Conservation (phyloP, 1,284 basidiomycete species). For the Ceratobasidium theobromae region DNA sequence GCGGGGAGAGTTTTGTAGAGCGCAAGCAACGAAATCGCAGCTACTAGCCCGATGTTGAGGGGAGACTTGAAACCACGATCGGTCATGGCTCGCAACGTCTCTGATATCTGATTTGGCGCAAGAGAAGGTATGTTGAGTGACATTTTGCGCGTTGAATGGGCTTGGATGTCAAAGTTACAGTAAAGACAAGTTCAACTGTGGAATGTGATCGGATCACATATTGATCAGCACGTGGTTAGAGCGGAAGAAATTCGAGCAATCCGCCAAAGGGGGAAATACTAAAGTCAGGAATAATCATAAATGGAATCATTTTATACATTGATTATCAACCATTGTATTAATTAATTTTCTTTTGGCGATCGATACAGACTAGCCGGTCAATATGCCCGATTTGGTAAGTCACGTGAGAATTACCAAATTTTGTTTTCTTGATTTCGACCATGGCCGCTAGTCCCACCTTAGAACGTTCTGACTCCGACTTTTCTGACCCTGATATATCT, state of each 20-base stretch:
- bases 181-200: too few species aligned
- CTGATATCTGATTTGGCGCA: constrained; percentile 18
- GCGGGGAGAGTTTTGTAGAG: constrained; percentile 15
- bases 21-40: constrained; percentile 15
- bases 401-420: constrained; percentile 19
- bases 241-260: too few species aligned
- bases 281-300: too few species aligned
- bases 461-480: background rate
- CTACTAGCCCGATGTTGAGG: constrained; percentile 16
- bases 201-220: background rate
- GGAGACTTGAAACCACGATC: constrained; percentile 25
- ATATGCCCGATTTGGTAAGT: background rate
- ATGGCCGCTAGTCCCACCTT: constrained; percentile 10
- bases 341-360: too few species aligned
- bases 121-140: constrained; percentile 18
- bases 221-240: background rate
- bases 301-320: too few species aligned
- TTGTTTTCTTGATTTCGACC: constrained; percentile 24
- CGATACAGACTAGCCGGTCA: too few species aligned
- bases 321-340: too few species aligned
- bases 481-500: constrained; percentile 1
- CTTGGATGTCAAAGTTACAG: background rate
- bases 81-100: constrained; percentile 10
- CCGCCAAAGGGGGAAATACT: too few species aligned
- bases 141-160: background rate